Evolutionary conservation across 2,329 filamentous ascomycete genomes (phyloP), one percentile per base, ranked within the genome.

Genomic region (Elsinoe perseae): DNA sequence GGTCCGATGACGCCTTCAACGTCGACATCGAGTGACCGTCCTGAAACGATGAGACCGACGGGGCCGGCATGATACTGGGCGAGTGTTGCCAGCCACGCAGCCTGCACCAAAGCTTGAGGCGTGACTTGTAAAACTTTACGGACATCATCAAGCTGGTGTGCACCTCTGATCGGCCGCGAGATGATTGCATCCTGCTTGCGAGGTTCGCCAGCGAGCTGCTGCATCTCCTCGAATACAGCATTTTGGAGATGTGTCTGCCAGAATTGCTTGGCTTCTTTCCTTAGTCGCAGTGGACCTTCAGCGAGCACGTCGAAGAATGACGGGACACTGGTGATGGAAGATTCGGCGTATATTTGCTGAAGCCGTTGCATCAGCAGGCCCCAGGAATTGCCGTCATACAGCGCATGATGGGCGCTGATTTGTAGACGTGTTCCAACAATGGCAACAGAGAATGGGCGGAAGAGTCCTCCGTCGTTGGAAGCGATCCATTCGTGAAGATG

Each of bases 351-450:
- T 3, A 76, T 71, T 2, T 72, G 64, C 25, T 73, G 70, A 2
- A 95, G 74, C 18, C 77, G 70, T 2, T 79, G 67, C 18, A 95
- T 75, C 36, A 95, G 76, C 21, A 89, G 68, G 1, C 79, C 77
- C 36, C 95, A 78, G 59, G 89, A 92, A 61, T 80, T 85, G 1
- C 89, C 91, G 69, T 96, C 91, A 63, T 96, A 96, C 0, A 95
- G 69, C 0, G 81, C 89, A 66, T 96, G 91, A 70, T 95, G 95
- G 0, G 95, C 83, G 44, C 86, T 79, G 2, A 95, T 64, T 2
- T 77, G 70, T 28, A 95, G 69, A 0, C 76, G 60, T 5, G 64
- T 64, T 12, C 60, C 63, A 4, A 81, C 58, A 0, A 78, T 56
- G 1, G 78, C 65, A 1, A 83, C 60, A 54, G 82, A 74, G 3